Evolutionary conservation across 495 filamentous ascomycete genomes (phyloP), one percentile per base, ranked within the genome.

Genomic region (Clavariopsis aquatica): DNA sequence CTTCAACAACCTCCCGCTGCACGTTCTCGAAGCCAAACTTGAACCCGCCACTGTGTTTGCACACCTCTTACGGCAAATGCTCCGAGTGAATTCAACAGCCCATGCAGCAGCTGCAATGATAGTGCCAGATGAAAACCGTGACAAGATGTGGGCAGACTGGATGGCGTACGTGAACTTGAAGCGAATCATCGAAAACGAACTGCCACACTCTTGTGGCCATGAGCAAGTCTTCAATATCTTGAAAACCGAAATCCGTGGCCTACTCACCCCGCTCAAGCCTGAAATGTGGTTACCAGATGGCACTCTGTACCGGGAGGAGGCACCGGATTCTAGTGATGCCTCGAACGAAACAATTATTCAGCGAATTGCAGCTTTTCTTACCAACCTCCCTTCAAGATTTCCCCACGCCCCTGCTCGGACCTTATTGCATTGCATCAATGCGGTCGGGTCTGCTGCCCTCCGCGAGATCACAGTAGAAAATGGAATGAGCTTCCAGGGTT

Each of bases 121-220:
- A 19, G 84, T 84, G 13, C 86, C 87, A 62, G 82, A 87, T 27
- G 83, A 86, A 26, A 89, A 90, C 72, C 84, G 90, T 20, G 87
- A 89, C 59, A 88, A 91, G 62, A 98, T 98, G 94, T 96, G 94
- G 82, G 78, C 87, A 46, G 94, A 98, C 71, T 98, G 92, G 86
- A 86, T 89, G 36, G 82, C 80, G 0, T 84, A 88, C 76, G 90
- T 98, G 20, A 87, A 92, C 55, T 82, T 91, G 0, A 80, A 79
- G 64, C 66, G 72, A 1, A 78, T 82, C 57, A 74, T 82, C 57
- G 78, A 80, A 51, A 72, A 69, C 60, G 76, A 78, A 60, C 71
- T 83, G 77, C 69, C 88, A 73, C 24, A 82, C 80, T 38, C 51
- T 1, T 58, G 82, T 80, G 59, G 88, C 79, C 60, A 89, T 83